Base-by-base conservation (phyloP, 2,329 filamentous ascomycete genomes). In the Alternaria ventricosa region DNA sequence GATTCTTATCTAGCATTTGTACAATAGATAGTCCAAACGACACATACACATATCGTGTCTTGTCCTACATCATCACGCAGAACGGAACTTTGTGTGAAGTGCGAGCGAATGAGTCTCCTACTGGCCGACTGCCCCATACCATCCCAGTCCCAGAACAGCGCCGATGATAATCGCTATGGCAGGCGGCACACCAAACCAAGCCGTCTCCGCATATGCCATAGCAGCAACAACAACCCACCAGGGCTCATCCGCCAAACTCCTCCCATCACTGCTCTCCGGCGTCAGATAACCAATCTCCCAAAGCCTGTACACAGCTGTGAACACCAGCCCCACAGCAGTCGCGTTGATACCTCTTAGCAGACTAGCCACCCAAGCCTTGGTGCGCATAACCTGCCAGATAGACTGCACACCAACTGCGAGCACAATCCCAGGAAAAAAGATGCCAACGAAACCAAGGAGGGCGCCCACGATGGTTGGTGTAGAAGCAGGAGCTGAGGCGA, bases 151-250 rank as follows among this genome's bases (percentile, higher is more conserved):
- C 62, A 82, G 63, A 3, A 79, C 69, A 7, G 77, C 80, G 3
- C 82, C 81, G 10, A 80, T 58, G 6, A 82, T 18, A 57, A 83
- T 82, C 5, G 81, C 80, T 28, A 77, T 18, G 0, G 80, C 76
- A n/a, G 81, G 77, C 11, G 78, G 74, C 2, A 82, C 62, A n/a
- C 70, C 68, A 55, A 82, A 82, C 76, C 80, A 80, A 27, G 76
- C 78, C 30, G 75, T 80, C 30, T 79, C 80, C 0, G 79, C 79
- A 68, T 82, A 83, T 8, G 77, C 78, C 7, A 81, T 60, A 2
- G 80, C 78, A 28, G 80, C 75, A 22, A 83, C 77, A n/a, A 82
- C 82, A 0, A 83, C 81, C 81, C 81, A 84, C 80, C 78, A 83
- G 2, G 82, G 79, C 69, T 83, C 81, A 5, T 65, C 50, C 2